Base-by-base conservation (phyloP, 495 filamentous ascomycete species). In the Tuber microsphaerosporum region DNA sequence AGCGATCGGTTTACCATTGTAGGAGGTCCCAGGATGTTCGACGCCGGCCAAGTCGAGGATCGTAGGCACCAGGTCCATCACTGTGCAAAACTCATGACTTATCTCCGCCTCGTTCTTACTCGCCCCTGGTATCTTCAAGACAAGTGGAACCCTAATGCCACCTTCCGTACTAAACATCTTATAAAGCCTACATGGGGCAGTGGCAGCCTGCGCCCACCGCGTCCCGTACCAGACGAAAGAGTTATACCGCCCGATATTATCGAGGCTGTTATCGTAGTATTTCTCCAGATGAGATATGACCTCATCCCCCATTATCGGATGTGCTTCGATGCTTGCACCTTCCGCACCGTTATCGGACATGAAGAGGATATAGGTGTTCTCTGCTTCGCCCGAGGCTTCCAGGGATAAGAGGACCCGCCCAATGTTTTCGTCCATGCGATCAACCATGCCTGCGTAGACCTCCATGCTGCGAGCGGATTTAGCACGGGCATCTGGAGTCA, bases 291-390 rank as follows among this genome's bases (percentile, higher is more conserved):
- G 86, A 26, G 85, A 85, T 77, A 88, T 84, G 44, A 87, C 85
- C 9, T 83, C 84, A 20, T 84, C 83, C 39, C 84, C 81, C 75
- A 85, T 83, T 77, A 86, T 86, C 1, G 90, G 88, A 73, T 88
- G 87, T 17, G 89, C 88, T 76, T 90, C 89, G 74, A 89, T 87
- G 51, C 87, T 85, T 41, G 87, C 87, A 34, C 89, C 89, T 75
- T 90, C 89, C 48, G 89, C 89, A n/a, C 89, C 89, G 75, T 90
- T 90, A 80, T 90, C 88, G 46, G 86, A 88, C 86, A 91, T 88
- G 84, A 90, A 90, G 80, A 88, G 86, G 43, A 90, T 85, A 70
- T 89, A 88, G 8, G 89, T 90, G 80, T 90, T 90, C 79, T 91
- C 88, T 2, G 89, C 84, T 79, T 91, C 89, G 73, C 85, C 87